Evolutionary conservation across 768 basidiomycete genomes (phyloP), one percentile per base, ranked within the genome.

Genomic region (Dentipellis sp.): DNA sequence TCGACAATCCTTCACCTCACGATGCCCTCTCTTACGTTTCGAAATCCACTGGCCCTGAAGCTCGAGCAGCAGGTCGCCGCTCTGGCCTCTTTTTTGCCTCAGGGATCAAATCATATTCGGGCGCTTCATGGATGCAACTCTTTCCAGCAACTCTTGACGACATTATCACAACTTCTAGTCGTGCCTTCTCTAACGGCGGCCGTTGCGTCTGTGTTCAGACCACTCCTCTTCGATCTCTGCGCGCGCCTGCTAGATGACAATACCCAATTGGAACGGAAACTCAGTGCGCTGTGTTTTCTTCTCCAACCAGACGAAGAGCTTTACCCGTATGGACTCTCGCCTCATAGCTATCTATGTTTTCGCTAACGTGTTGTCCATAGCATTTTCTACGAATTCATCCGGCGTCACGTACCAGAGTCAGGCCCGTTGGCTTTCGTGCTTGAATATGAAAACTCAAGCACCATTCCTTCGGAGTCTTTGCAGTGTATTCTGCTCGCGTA

Each of bases 401-500:
- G 63, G 46, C 70, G 69, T 36, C 70, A 76, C 47, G 62, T 65
- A 42, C 75, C 79, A 56, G 66, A 68, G 56, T 66, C 74, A 14
- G 83, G 88, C 1, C 86, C 84, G 2, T 66, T 94, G 10, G 66
- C 72, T 2, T 72, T 65, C 52, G 63, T 82, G 17, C 62, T 72
- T 50, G 52, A 58, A 47, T 56, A 63, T 9, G 56, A 71, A 3
- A 65, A 71, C 3, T 50, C 69, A 16, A 51, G 66, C n/a, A 57
- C 63, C 1, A 57, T 75, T 50, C 75, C 83, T 38, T 54, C 67
- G 5, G 63, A 64, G 17, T 75, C 77, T n/a, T 69, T 94, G 11
- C 89, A 94, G 21, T 74, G 75, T 51, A 68, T 88, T 0, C 77
- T 97, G 35, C 74, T 95, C 46, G 80, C 88, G 0, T 91, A 94